A percentile compares a stretch with the other conserved stretches of the same genome.
Conservation (phyloP, 2,329 filamentous ascomycete genomes). For the Aspergillus sp. region DNA sequence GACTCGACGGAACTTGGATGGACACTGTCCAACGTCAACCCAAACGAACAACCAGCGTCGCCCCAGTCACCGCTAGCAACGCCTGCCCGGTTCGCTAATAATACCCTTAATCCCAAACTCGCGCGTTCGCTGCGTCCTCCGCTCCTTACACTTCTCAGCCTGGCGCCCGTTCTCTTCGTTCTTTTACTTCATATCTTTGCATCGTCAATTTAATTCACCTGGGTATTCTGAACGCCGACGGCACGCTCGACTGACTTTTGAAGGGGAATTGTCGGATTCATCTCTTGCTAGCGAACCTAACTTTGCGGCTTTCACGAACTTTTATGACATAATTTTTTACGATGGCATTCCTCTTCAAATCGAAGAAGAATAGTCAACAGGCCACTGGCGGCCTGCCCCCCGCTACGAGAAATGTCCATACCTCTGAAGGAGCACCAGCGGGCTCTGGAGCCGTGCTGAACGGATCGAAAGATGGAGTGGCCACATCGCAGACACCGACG, state of each 20-base stretch:
- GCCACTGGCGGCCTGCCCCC: slow-evolving; percentile 47
- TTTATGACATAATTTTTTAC: slow-evolving; percentile 36
- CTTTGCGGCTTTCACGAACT: slow-evolving; percentile 30
- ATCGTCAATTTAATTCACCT: slow-evolving; percentile 3
- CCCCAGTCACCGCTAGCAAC: slow-evolving; percentile 1
- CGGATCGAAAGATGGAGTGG: slow-evolving; percentile 41
- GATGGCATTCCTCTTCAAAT: slow-evolving; percentile 83
- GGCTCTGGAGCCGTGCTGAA: slow-evolving; percentile 48
- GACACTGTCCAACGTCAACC: not conserved
- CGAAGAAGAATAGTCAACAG: slow-evolving; percentile 68
- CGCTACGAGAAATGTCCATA: slow-evolving; percentile 57
- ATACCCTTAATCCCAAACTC: slow-evolving; percentile 12
- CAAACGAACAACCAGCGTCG: slow-evolving; percentile 7
- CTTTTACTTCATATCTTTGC: not conserved
- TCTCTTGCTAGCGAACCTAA: slow-evolving; percentile 6
- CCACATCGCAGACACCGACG: slow-evolving; percentile 58
- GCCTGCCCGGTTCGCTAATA: slow-evolving; percentile 4
- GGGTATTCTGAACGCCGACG: not conserved
- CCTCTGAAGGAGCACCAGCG: slow-evolving; percentile 52
- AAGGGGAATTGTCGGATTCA: slow-evolving; percentile 10
- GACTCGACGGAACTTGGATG: slow-evolving; percentile 8
- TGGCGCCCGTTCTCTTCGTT: slow-evolving; percentile 16
- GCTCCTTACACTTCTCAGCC: slow-evolving; percentile 11
- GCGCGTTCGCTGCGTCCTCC: slow-evolving; percentile 9
- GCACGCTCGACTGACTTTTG: not conserved